phyloP scores from a whole-genome alignment of 257 asterid genomes.

The Ophiorrhiza pumila region DNA sequence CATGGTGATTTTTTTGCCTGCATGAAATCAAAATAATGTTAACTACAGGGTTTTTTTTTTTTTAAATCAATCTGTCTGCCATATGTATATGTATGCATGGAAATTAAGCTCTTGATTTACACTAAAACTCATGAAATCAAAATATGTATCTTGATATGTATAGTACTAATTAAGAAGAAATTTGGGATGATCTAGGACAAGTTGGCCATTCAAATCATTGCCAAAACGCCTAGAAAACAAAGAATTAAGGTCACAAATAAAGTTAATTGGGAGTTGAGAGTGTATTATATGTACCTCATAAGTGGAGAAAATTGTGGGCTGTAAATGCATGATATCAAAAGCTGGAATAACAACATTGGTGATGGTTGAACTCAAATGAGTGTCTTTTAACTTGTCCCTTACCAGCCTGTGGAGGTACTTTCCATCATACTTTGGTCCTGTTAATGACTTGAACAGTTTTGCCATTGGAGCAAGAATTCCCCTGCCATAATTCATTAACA shows the following conservation, averaged over 20 bases:
- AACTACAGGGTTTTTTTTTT: not conserved
- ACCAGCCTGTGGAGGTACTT: constrained; percentile 36
- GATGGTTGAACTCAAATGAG: constrained; percentile 27
- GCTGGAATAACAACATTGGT: constrained; percentile 53
- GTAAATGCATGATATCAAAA: constrained; percentile 41
- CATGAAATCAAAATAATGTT: not conserved
- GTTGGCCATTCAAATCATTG: too few species aligned
- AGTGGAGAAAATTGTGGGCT: constrained; percentile 44
- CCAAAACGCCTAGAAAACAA: too few species aligned
- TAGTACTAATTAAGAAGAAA: too few species aligned
- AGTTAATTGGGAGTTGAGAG: not conserved
- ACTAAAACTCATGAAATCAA: not conserved
- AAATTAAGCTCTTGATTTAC: not conserved
- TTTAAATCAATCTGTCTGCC: too few species aligned
- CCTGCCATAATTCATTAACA: constrained; percentile 25
- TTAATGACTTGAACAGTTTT: constrained; percentile 15
- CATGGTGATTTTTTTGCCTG: constrained; percentile 26
- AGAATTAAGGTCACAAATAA: not conserved
- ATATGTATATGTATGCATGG: not conserved
- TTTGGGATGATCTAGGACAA: too few species aligned
- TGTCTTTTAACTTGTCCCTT: constrained; percentile 30
- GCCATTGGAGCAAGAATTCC: constrained; percentile 24
- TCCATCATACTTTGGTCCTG: constrained; percentile 44
- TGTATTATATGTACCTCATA: constrained; percentile 28
- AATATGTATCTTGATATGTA: too few species aligned